phyloP scores from a whole-genome alignment of 1,284 basidiomycete species.

The Schizophyllum commune region DNA sequence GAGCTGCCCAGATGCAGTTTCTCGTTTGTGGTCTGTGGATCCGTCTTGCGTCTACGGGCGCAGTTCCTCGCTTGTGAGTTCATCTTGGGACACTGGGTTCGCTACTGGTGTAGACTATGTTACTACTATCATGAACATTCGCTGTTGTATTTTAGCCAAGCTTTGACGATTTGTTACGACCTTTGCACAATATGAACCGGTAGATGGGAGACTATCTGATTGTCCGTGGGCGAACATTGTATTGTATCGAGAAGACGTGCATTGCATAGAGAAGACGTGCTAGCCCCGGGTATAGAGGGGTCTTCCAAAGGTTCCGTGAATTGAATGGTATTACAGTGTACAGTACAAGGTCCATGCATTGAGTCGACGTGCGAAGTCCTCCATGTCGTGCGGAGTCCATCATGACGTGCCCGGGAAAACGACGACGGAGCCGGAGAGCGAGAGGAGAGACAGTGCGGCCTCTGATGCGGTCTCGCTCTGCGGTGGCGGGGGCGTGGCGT shows the following conservation, averaged over 20 bases:
- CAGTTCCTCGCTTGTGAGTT: too few species aligned
- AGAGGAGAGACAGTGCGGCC: neutral
- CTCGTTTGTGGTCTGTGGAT: conserved; percentile 7
- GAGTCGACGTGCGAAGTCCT: too few species aligned
- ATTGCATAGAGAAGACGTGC: too few species aligned
- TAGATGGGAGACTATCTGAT: too few species aligned
- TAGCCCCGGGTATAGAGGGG: too few species aligned
- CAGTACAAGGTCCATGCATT: too few species aligned
- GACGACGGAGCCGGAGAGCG: neutral
- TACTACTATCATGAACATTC: neutral
- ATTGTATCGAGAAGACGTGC: too few species aligned
- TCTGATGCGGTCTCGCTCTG: neutral
- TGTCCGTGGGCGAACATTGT: too few species aligned
- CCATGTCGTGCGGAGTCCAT: neutral
- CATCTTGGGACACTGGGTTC: neutral
- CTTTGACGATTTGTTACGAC: neutral
- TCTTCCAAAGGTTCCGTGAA: too few species aligned
- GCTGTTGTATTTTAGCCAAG: neutral
- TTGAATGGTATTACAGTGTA: too few species aligned
- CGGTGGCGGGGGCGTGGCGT: neutral
- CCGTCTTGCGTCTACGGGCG: too few species aligned
- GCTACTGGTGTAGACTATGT: neutral
- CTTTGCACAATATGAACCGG: too few species aligned
- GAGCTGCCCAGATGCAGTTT: neutral
- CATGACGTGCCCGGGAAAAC: neutral